Base-by-base conservation (phyloP, 352 stramenopile species). In the Aphanomyces astaci region DNA sequence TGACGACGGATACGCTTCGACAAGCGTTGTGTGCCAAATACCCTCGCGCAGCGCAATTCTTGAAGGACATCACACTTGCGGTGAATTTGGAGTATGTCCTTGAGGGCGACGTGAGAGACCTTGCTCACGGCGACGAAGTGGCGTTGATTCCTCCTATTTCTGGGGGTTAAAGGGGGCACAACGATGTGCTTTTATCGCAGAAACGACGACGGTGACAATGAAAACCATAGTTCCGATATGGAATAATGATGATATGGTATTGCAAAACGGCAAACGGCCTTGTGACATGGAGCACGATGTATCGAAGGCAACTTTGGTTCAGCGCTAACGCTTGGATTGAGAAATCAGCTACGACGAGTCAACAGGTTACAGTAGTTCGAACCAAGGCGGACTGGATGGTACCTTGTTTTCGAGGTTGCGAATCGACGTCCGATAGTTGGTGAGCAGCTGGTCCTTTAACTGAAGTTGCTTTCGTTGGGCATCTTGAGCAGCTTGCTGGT, bases 81-180 rank as follows among this genome's bases (percentile, higher is more conserved):
- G 76, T 74, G 25, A 93, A 93, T 65, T 75, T 91, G 62, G 83
- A 91, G 71, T 93, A 92, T 68, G 75, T 79, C 15, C n/a, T 33
- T 32, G 66, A 70, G 5, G 75, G 86, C 66, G 77, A 89, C 67
- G 71, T 67, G 30, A 63, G 39, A 63, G 71, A 15, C 15, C 46
- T 93, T 43, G 54, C 64, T 25, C 72, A 87, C 53, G 83, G 82
- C 66, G 85, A 93, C 75, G 85, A 93, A 70, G 83, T 93, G 39
- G 85, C 85, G 48, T 76, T 91, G 27, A 93, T 91, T 43, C 85
- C 85, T 52, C 85, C 85, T n/a, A 91, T 93, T 72, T 91, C 82
- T 54, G 79, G 79, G 22, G 80, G 80, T 0, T 87, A 65, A 75
- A 71, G 67, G 5, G 17, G 51, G n/a, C 51, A 59, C 48, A 59